Evolutionary conservation across 169 alveolate genomes (phyloP).

Genomic region (Eimeria tenella): DNA sequence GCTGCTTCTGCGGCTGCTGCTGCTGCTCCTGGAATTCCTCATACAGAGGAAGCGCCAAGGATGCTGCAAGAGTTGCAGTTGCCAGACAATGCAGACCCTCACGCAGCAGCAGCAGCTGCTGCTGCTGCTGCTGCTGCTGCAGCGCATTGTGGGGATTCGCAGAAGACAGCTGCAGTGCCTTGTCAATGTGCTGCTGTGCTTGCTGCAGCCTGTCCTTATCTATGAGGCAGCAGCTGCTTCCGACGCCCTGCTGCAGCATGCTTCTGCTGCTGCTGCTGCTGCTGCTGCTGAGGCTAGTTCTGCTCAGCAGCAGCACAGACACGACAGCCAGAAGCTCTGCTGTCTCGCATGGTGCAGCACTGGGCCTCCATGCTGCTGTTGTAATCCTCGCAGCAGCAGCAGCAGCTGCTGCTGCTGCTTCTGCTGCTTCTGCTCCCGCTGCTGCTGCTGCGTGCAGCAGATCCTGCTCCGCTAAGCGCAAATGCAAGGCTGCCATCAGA

Average conservation of each 20-base stretch:
- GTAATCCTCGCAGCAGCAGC: slow-evolving; percentile 13
- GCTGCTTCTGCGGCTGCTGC: slow-evolving; percentile 45
- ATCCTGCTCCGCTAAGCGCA: slow-evolving; percentile 22
- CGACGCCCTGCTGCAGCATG: slow-evolving; percentile 20
- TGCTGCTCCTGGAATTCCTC: slow-evolving; percentile 63
- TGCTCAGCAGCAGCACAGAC: slow-evolving; percentile 44
- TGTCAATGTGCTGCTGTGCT: slow-evolving; percentile 60
- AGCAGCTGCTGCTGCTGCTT: slow-evolving; percentile 47
- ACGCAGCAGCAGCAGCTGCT: slow-evolving; percentile 48
- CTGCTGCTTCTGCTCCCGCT: neutral
- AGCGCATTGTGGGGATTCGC: neutral
- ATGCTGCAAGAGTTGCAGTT: slow-evolving; percentile 36
- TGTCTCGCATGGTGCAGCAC: slow-evolving; percentile 23
- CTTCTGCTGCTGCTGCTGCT: slow-evolving; percentile 48
- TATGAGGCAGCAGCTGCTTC: neutral
- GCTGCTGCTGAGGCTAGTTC: neutral
- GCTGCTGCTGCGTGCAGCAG: slow-evolving; percentile 54
- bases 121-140: slow-evolving; percentile 44
- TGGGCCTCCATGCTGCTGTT: neutral
- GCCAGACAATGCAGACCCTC: slow-evolving; percentile 27
- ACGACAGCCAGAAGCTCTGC: slow-evolving; percentile 32
- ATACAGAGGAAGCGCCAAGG: slow-evolving; percentile 1
- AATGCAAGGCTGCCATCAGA: neutral
- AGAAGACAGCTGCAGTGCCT: slow-evolving; percentile 43
- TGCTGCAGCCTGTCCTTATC: slow-evolving; percentile 49